These are phyloP conservation scores for Diplogelasinospora grovesii DNA, from an alignment of 495 filamentous ascomycete genomes.

Conservation along the genomic window DNA sequence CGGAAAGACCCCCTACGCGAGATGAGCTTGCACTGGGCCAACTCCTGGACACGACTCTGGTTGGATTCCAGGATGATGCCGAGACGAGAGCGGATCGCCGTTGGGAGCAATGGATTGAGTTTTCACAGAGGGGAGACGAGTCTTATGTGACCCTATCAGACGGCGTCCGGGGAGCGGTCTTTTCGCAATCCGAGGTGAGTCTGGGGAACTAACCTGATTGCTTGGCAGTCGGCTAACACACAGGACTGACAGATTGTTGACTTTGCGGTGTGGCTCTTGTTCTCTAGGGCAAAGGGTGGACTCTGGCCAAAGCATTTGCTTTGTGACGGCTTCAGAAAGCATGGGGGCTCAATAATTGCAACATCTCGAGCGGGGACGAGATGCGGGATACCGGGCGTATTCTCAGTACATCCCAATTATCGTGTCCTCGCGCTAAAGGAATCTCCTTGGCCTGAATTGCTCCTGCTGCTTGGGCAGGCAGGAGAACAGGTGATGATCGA, in stretches of 20 bases:
- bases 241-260: slow-evolving; percentile 61
- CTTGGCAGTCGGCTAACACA: background rate
- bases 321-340: slow-evolving; percentile 63
- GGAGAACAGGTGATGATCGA: slow-evolving; percentile 80
- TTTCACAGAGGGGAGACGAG: slow-evolving; percentile 56
- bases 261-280: slow-evolving; percentile 71
- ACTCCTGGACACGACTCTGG: slow-evolving; percentile 62
- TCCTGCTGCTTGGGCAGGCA: slow-evolving; percentile 63
- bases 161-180: slow-evolving; percentile 31
- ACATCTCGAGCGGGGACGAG: slow-evolving; percentile 5
- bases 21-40: slow-evolving; percentile 37
- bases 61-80: slow-evolving; percentile 45
- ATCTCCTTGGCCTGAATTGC: slow-evolving; percentile 63
- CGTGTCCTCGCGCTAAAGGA: slow-evolving; percentile 65
- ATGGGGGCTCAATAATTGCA: slow-evolving; percentile 22
- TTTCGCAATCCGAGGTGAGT: slow-evolving; percentile 57
- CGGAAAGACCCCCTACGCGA: slow-evolving; percentile 21
- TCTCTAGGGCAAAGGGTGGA: slow-evolving; percentile 47
- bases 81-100: slow-evolving; percentile 32
- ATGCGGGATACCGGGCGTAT: slow-evolving; percentile 40
- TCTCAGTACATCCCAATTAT: slow-evolving; percentile 55
- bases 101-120: slow-evolving; percentile 54
- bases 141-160: slow-evolving; percentile 45
- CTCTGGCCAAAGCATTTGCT: slow-evolving; percentile 65
- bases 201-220: background rate